Evolutionary conservation across 1,284 basidiomycete species (phyloP), one percentile per base, ranked within the genome.

Genomic region (Cutaneotrichosporon cavernicola): DNA sequence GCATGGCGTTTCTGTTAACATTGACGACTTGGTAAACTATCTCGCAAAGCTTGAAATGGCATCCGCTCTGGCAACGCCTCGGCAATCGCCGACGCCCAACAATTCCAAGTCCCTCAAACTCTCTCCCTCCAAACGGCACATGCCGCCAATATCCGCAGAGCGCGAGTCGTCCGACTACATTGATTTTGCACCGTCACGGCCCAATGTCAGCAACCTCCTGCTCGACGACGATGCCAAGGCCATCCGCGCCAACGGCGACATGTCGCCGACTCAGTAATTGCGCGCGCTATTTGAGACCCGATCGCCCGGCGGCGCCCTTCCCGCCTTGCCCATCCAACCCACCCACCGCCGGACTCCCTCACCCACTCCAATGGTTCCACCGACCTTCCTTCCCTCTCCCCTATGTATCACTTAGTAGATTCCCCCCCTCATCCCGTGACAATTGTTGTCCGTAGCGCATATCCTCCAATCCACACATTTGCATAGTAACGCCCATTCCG

Each of bases 171-270:
- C 60, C 18, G 43, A 56, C 52, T 62, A 49, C 32, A 52, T 58
- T 8, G 62, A 62, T 21, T 67, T 67, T 31, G 63, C 65, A 9
- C 65, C 65, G 0, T 64, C 65, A 1, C 60, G 65, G 8, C 65
- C 65, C 10, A 57, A 59, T n/a, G 49, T 64, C n/a, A 53, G 60
- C 38, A 61, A 64, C 55, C 60, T 67, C 2, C 26, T 64, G 10
- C 40, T 57, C 30, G 14, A 31, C 7, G 49, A 58, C 32, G 26
- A 43, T 22, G 18, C 21, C 60, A 36, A 61, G 46, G n/a, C 16
- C 32, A 16, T 50, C 5, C 46, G 18, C 18, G 21, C 51, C 30
- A 53, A 53, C 21, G 46, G 22, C 53, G 46, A 56, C 52, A 31
- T 18, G 30, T 18, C 43, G 30, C n/a, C n/a, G 8, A n/a, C 21